Base-by-base conservation (phyloP, 257 asterid species). In the Mentha longifolia region DNA sequence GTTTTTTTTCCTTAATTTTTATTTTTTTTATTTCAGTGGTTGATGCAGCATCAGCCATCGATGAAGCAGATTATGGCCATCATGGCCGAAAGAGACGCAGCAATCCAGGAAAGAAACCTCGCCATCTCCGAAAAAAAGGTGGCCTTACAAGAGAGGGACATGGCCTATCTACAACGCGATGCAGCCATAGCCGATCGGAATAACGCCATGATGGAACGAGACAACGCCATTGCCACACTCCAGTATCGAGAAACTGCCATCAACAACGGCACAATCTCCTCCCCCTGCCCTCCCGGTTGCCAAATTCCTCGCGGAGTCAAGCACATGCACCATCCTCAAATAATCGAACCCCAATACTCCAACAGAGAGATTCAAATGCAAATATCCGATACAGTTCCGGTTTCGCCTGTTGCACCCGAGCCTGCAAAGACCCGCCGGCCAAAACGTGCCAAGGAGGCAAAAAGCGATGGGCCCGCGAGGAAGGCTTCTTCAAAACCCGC, bases 61-160 rank as follows among this genome's bases (percentile, higher is more conserved):
- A 92, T 95, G 98, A 95, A 91, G 74, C 99, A 95, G 65, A 89
- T 95, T 72, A 95, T 92, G 98, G 82, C 87, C 22, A 82, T 95
- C 39, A 89, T 92, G 95, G 89, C 96, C 2, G 99, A 95, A 76
- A 72, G 99, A 75, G 99, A 95, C 70, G 99, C 95, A 16, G 99
- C 98, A 19, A 85, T 95, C 76, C 99, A 95, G 67, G 99, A 95
- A 80, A 75, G 95, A 31, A 95, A 95, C 51, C 68, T 95, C 57
- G 96, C 98, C 64, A 80, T 95, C 67, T 88, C 99, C 2, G 99
- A 95, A 68, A 95, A 95, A 52, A 95, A 92, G 82, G 72, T 92
- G 5, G 98, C 98, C 77, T 45, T 95, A 73, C 92, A 95, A 3
- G 99, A 95, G 81, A 85, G 98, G 66, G 99, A 95, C 62, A 74